Conservation (phyloP, 225 moss, liverwort and hornwort species). For the Asterella californica region DNA sequence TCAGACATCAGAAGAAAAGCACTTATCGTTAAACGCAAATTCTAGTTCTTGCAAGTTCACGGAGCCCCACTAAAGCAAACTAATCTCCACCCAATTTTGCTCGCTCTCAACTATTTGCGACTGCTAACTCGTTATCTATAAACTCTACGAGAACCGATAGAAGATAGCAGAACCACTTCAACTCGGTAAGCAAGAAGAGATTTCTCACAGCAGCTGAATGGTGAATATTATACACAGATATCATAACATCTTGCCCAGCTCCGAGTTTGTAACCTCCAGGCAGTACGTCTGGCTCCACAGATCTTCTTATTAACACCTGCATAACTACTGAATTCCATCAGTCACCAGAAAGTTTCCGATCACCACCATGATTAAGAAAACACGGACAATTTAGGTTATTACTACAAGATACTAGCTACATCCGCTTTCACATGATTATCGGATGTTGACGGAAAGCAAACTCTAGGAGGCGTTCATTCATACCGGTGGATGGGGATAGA, state of each 20-base stretch:
- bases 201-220: constrained; percentile 70
- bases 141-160: not conserved
- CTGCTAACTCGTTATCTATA: not conserved
- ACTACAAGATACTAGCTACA: not conserved
- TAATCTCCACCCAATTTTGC: too few relatives aligned
- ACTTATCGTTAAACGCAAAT: not conserved
- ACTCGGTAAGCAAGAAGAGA: not conserved
- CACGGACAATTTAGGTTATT: not conserved
- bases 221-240: constrained; percentile 98
- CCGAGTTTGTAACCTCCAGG: constrained; percentile 91
- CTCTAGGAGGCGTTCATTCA: not conserved
- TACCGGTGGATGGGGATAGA: constrained; percentile 99
- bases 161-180: not conserved
- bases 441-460: not conserved
- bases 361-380: not conserved
- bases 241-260: constrained; percentile 98
- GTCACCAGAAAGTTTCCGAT: not conserved
- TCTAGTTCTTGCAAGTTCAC: too few relatives aligned
- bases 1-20: not conserved
- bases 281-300: constrained; percentile 63
- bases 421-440: too few relatives aligned
- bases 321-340: not conserved
- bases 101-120: too few relatives aligned
- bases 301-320: constrained; percentile 89
- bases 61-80: too few relatives aligned